phyloP scores from a whole-genome alignment of 306 rosid genomes.

The Sindora glabra region DNA sequence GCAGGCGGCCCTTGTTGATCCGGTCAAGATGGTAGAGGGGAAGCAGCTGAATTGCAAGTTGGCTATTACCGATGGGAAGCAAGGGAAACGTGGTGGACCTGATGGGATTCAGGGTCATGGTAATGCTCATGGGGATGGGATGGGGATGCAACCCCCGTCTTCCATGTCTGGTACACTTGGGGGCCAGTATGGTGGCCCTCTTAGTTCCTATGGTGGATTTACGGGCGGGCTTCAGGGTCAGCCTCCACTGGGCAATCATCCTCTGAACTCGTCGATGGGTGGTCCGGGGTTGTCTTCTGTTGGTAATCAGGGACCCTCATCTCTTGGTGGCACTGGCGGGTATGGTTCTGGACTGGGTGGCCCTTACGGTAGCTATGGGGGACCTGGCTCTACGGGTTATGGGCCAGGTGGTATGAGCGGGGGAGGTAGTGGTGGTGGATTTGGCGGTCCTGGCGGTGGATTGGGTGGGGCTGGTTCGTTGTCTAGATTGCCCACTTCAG shows the following conservation, averaged over 20 bases:
- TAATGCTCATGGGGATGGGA: conserved; percentile 36
- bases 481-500: conserved; percentile 68
- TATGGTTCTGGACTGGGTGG: conserved; percentile 51
- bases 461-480: conserved; percentile 37
- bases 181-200: conserved; percentile 50
- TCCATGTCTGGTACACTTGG: conserved; percentile 41
- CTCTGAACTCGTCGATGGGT: conserved; percentile 42
- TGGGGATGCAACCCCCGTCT: conserved; percentile 30
- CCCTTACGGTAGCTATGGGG: conserved; percentile 60
- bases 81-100: conserved; percentile 47
- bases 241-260: conserved; percentile 60
- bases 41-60: conserved; percentile 70
- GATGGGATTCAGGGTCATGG: conserved; percentile 32
- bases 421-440: not conserved
- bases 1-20: conserved; percentile 69
- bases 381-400: conserved; percentile 23
- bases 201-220: conserved; percentile 70
- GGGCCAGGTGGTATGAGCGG: not conserved
- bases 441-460: not conserved
- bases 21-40: conserved; percentile 81
- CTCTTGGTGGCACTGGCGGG: conserved; percentile 52
- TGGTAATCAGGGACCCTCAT: conserved; percentile 44
- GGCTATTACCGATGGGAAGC: conserved; percentile 78
- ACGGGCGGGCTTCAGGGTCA: conserved; percentile 53
- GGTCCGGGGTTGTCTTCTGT: conserved; percentile 37